Percentiles rank a stretch among this genome's conserved stretches.
These are phyloP conservation scores for Ciborinia camelliae DNA, from an alignment of 2,329 filamentous ascomycete genomes.

Conservation along the genomic window DNA sequence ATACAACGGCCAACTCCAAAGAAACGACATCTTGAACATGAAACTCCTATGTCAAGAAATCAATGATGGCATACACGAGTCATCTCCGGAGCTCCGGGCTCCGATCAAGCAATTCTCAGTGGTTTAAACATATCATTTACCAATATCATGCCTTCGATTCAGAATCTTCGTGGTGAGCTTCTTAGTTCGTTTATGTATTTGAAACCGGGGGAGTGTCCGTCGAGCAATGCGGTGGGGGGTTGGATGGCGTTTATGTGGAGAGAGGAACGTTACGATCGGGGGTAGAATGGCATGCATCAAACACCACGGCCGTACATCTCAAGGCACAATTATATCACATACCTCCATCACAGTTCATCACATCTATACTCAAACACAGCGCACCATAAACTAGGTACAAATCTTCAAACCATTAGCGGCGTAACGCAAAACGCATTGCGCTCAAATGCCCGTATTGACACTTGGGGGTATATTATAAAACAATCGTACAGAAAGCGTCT, in stretches of 20 bases:
- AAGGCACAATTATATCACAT: not conserved
- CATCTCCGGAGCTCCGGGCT: not conserved
- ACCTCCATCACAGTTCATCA: not conserved
- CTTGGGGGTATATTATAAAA: not conserved
- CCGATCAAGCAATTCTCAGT: not conserved
- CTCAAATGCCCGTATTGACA: not conserved
- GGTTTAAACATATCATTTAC: not conserved
- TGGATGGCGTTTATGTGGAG: not conserved
- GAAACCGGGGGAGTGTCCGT: not conserved
- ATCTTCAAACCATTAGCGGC: no score
- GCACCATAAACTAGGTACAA: not conserved
- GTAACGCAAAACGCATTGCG: not conserved
- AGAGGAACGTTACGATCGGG: not conserved
- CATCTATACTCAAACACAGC: not conserved
- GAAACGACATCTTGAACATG: not conserved
- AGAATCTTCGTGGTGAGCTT: not conserved
- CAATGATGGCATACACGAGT: not conserved
- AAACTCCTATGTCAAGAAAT: slow-evolving; percentile 1
- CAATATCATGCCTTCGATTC: not conserved
- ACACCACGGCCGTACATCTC: no score
- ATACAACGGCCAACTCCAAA: not conserved
- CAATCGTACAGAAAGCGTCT: not conserved
- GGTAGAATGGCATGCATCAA: not conserved
- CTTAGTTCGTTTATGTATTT: not conserved
- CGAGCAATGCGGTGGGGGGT: not conserved